Percentiles rank a stretch among this genome's conserved stretches.
Conservation (phyloP, 441 rosid species). For the Corymbia citriodora region DNA sequence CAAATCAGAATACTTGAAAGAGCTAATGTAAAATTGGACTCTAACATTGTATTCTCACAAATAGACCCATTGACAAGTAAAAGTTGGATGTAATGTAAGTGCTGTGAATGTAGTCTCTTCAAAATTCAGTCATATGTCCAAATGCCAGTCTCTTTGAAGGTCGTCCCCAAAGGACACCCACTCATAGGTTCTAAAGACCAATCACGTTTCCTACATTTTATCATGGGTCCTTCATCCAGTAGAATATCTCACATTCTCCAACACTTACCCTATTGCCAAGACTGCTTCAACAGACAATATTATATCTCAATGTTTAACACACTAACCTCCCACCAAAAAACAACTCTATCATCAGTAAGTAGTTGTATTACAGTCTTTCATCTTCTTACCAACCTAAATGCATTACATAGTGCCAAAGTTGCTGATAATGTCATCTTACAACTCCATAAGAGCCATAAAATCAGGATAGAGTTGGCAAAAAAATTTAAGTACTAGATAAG, state of each 20-base stretch:
- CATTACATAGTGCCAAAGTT: not conserved
- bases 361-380: not conserved
- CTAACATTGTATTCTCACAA: not conserved
- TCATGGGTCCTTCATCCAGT: not conserved
- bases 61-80: not conserved
- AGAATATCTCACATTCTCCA: not conserved
- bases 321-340: not conserved
- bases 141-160: not conserved
- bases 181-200: not conserved
- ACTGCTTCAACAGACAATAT: not conserved
- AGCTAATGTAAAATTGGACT: not conserved
- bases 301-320: not conserved
- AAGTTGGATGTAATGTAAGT: not conserved
- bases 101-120: not conserved
- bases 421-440: not conserved
- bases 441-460: not conserved
- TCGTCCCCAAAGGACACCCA: not conserved
- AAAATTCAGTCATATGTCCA: not conserved
- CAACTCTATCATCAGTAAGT: not conserved
- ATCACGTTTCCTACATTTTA: not conserved
- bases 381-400: not conserved
- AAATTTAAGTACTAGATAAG: not conserved
- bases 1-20: not conserved
- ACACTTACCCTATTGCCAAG: not conserved
- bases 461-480: not conserved